Percentiles rank a stretch among this genome's conserved stretches.
Conservation (phyloP, 768 basidiomycete genomes). For the Kwoniella pini region DNA sequence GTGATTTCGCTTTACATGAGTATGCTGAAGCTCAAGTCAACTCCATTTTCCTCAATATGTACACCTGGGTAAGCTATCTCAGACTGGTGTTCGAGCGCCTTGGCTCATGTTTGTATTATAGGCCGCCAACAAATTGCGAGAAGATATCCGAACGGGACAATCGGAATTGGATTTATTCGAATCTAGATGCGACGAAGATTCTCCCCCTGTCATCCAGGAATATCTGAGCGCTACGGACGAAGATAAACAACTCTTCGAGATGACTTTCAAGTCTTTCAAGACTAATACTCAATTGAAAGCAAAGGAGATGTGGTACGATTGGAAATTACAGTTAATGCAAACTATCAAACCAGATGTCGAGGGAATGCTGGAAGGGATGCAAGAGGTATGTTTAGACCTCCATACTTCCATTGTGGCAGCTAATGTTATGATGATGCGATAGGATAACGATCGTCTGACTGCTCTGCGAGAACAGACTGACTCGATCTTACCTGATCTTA, state of each 20-base stretch:
- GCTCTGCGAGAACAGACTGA: conserved; percentile 26
- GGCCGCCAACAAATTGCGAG: conserved; percentile 49
- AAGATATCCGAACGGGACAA: conserved; percentile 41
- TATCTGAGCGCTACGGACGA: conserved; percentile 53
- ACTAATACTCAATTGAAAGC: conserved; percentile 52
- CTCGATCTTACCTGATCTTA: conserved; percentile 40
- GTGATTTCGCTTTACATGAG: conserved; percentile 46
- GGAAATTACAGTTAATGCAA: conserved; percentile 47
- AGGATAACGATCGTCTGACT: conserved; percentile 44
- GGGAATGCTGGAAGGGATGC: conserved; percentile 32
- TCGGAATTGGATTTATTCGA: conserved; percentile 18
- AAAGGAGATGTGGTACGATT: conserved; percentile 52
- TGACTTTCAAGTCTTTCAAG: conserved; percentile 49
- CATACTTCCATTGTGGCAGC: not conserved
- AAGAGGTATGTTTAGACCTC: conserved; percentile 32
- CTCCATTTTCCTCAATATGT: conserved; percentile 47
- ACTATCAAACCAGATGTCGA: conserved; percentile 44
- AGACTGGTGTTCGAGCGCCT: not conserved
- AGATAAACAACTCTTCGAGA: conserved; percentile 54
- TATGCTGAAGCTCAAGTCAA: conserved; percentile 49
- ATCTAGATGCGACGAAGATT: conserved; percentile 14
- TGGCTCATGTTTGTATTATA: conserved; percentile 5
- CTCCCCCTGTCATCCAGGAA: conserved; percentile 52
- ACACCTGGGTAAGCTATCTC: conserved; percentile 47
- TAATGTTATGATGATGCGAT: not conserved